Base-by-base conservation (phyloP, 345 rosid genomes). In the Acer saccharum region DNA sequence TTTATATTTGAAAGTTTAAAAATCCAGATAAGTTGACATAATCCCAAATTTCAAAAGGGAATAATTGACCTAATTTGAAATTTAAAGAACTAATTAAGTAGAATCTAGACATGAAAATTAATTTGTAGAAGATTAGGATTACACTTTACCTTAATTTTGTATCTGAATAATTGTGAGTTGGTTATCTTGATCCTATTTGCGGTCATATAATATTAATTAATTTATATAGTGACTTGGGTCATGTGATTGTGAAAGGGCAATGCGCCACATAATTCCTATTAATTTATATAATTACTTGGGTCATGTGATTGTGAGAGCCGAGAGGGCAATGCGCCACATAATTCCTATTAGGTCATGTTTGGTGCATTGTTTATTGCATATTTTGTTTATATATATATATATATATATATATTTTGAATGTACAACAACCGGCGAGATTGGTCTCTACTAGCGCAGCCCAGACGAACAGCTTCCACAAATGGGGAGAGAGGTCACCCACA, bases 251-350 rank as follows among this genome's bases (percentile, higher is more conserved):
- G 41, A 23, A 10, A 69, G 16, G 60, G 61, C 72, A 57, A 52
- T 55, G 29, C 55, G 71, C 78, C 72, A 65, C 71, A 75, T 75
- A 29, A 35, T n/a, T 64, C 72, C 9, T 52, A 18, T 29, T 27
- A 17, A 71, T 10, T n/a, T 61, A 43, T 6, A 32, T 7, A 52
- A 52, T 54, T 46, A 54, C 0, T 18, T 29, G 35, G 44, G 43
- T 6, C 16, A 43, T 43, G 10, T 52, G 32, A 25, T 14, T 14
- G n/a, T 23, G 41, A 23, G n/a, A n/a, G n/a, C n/a, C n/a, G n/a
- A n/a, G 13, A 69, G 16, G 60, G 61, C 72, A 57, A 52, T 55
- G 46, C 65, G 71, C 78, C 72, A 65, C 71, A 75, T 75, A 29
- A 20, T 12, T 64, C 72, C 9, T 52, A 18, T 32, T 68, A 10